Conservation (phyloP, 208 protist species). For the Trypanosomatidae sp. region DNA sequence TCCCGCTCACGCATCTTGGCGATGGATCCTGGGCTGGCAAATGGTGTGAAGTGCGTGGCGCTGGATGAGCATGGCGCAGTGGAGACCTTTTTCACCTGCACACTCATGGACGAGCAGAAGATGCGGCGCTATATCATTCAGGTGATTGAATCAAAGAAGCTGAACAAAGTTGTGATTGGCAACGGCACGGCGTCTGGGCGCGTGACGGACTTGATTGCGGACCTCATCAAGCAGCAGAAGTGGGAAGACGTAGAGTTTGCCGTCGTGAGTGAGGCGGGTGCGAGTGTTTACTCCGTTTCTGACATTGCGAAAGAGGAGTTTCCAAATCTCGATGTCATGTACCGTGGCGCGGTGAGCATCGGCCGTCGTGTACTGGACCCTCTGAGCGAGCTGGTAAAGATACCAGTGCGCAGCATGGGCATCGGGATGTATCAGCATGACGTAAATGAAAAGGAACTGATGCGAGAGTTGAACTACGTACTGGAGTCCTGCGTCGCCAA, state of each 20-base stretch:
- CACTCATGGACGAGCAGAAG: conserved; percentile 48
- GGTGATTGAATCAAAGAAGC: conserved; percentile 37
- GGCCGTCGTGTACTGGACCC: conserved; percentile 90
- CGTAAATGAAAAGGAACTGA: conserved; percentile 66
- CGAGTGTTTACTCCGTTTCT: conserved; percentile 84
- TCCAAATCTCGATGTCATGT: conserved; percentile 68
- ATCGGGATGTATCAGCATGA: conserved; percentile 94
- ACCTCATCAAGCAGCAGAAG: conserved; percentile 42
- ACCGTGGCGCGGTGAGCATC: conserved; percentile 86
- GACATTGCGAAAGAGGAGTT: conserved; percentile 78
- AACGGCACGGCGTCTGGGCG: conserved; percentile 80
- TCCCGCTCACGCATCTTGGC: conserved; percentile 63
- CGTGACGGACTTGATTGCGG: conserved; percentile 53
- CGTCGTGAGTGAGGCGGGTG: conserved; percentile 83
- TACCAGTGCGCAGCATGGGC: conserved; percentile 84
- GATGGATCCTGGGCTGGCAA: conserved; percentile 81
- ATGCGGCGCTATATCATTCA: conserved; percentile 67
- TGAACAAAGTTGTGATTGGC: conserved; percentile 87
- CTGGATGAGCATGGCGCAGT: conserved; percentile 70
- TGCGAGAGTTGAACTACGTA: conserved; percentile 50
- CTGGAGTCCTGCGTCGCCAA: conserved; percentile 75
- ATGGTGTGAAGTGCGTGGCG: conserved; percentile 86
- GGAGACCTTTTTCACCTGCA: conserved; percentile 73
- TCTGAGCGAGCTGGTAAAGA: conserved; percentile 89
- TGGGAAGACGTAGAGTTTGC: conserved; percentile 70